phyloP scores from a whole-genome alignment of 768 basidiomycete genomes.

The Russula foetens region DNA sequence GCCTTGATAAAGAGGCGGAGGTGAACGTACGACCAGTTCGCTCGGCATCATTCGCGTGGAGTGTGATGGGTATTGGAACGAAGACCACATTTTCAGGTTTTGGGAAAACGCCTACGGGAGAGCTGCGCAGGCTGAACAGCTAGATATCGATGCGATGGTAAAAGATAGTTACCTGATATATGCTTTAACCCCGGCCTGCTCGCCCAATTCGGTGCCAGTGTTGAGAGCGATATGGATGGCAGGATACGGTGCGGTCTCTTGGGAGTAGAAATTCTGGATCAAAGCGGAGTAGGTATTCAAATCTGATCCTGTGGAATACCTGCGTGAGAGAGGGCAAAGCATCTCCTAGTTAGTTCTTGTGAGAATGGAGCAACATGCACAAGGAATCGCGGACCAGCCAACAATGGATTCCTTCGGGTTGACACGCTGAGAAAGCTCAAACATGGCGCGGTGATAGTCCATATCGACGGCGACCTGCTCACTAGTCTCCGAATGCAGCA shows the following conservation, averaged over 20 bases:
- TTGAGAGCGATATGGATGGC: constrained; percentile 90
- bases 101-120: constrained; percentile 80
- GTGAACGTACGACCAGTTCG: constrained; percentile 68
- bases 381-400: constrained; percentile 66
- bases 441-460: constrained; percentile 92
- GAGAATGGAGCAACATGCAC: background rate
- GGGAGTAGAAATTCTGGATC: constrained; percentile 95
- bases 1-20: background rate
- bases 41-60: constrained; percentile 78
- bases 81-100: constrained; percentile 96
- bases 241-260: constrained; percentile 81
- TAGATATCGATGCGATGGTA: background rate
- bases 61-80: constrained; percentile 80
- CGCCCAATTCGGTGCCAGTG: constrained; percentile 61
- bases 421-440: constrained; percentile 80
- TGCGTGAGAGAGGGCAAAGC: constrained; percentile 46
- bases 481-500: constrained; percentile 85
- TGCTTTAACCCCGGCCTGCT: constrained; percentile 70
- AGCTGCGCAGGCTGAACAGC: constrained; percentile 35
- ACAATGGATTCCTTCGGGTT: constrained; percentile 86
- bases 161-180: constrained; percentile 58
- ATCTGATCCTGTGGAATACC: constrained; percentile 89
- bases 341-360: constrained; percentile 67
- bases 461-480: constrained; percentile 95
- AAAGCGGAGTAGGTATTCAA: constrained; percentile 93